phyloP scores from a whole-genome alignment of 371 early-diverging fungal genomes.

The Rhizopus microsporus region DNA sequence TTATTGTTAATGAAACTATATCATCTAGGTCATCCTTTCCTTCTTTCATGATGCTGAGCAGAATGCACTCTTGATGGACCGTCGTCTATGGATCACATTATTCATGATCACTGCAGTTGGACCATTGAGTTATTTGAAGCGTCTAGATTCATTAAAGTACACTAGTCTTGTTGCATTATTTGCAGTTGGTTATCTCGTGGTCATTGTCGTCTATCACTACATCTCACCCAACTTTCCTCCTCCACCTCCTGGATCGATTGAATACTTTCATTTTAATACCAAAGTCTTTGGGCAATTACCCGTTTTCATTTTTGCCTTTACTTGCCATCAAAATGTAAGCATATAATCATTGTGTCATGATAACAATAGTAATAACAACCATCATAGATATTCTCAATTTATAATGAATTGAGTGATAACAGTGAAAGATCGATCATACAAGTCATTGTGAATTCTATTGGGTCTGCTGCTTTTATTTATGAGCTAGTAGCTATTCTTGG shows the following conservation, averaged over 20 bases:
- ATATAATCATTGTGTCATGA: neutral
- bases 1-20: neutral
- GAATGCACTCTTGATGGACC: conserved; percentile 46
- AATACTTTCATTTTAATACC: conserved; percentile 56
- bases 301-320: conserved; percentile 99
- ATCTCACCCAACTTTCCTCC: conserved; percentile 52
- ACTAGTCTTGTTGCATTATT: conserved; percentile 91
- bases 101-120: conserved; percentile 66
- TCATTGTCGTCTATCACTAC: conserved; percentile 84
- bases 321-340: conserved; percentile 93
- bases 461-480: conserved; percentile 82
- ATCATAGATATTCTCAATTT: conserved; percentile 82
- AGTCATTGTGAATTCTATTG: conserved; percentile 76
- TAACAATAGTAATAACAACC: neutral
- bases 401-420: conserved; percentile 91
- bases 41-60: conserved; percentile 28
- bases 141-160: conserved; percentile 93
- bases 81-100: conserved; percentile 86
- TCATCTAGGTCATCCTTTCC: conserved; percentile 35
- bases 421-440: conserved; percentile 61
- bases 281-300: conserved; percentile 87
- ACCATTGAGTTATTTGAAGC: conserved; percentile 82
- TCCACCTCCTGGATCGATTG: conserved; percentile 45
- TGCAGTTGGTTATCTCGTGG: conserved; percentile 88
- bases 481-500: conserved; percentile 91